phyloP scores from a whole-genome alignment of 164 flowering plant species.

The Akebia trifoliata region DNA sequence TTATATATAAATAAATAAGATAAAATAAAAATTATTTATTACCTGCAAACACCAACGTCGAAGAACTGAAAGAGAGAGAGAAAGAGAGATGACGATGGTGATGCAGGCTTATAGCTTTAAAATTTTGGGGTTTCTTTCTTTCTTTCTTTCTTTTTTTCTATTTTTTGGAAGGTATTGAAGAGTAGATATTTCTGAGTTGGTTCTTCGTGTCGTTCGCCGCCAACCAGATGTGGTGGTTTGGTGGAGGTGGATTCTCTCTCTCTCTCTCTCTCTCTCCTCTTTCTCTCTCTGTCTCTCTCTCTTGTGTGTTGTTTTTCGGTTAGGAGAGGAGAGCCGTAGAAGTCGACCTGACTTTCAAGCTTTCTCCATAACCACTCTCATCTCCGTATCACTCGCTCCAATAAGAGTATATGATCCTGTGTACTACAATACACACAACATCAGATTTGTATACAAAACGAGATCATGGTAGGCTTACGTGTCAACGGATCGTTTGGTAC shows the following conservation, averaged over 20 bases:
- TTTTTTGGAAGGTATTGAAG: too few species aligned
- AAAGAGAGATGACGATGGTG: not conserved
- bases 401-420: too few species aligned
- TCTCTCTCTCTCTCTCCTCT: constrained; percentile 18
- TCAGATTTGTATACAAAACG: too few species aligned
- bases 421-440: too few species aligned
- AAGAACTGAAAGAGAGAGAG: not conserved
- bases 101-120: not conserved
- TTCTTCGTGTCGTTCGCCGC: constrained; percentile 16
- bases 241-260: constrained; percentile 32
- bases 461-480: too few species aligned
- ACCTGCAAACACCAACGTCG: constrained; percentile 12
- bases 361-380: not conserved
- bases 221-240: constrained; percentile 29
- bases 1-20: not conserved
- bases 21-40: not conserved
- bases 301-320: not conserved
- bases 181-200: not conserved
- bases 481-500: too few species aligned
- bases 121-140: not conserved
- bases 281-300: constrained; percentile 3
- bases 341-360: constrained; percentile 9
- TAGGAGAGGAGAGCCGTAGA: constrained; percentile 11
- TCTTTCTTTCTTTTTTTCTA: not conserved
- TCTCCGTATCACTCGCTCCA: not conserved